Evolutionary conservation across 2,329 filamentous ascomycete species (phyloP).

Genomic region (Colletotrichum chlorophyti): DNA sequence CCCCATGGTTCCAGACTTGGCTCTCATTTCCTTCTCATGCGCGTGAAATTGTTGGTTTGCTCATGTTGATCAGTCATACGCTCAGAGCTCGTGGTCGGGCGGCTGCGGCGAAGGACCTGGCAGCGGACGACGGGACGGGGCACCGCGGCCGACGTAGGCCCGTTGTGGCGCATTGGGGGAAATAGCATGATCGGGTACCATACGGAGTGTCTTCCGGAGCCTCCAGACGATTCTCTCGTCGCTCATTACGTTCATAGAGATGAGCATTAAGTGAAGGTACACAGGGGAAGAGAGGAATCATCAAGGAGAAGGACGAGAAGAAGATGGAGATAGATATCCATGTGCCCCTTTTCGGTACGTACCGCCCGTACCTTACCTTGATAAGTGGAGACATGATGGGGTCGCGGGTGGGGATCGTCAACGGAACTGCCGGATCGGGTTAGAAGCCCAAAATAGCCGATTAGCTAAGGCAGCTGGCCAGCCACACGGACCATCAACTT

Average conservation of each 20-base stretch:
- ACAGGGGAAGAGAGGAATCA: not conserved
- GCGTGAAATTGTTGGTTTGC: not conserved
- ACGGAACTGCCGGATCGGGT: not conserved
- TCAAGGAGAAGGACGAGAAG: not conserved
- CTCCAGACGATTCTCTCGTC: too few relatives aligned
- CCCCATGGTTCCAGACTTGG: not conserved
- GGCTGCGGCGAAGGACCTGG: not conserved
- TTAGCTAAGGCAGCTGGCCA: not conserved
- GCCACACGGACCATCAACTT: slow-evolving; percentile 12
- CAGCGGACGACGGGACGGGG: not conserved
- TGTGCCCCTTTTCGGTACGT: not conserved
- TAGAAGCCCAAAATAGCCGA: not conserved
- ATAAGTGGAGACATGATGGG: not conserved
- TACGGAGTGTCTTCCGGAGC: not conserved
- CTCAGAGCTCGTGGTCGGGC: not conserved
- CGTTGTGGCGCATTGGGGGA: not conserved
- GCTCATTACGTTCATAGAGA: too few relatives aligned
- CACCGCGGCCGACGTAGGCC: not conserved
- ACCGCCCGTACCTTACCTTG: not conserved
- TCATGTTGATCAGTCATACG: not conserved
- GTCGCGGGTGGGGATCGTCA: not conserved
- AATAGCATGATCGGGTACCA: too few relatives aligned
- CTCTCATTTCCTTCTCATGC: not conserved
- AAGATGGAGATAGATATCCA: too few relatives aligned
- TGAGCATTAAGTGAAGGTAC: too few relatives aligned